Evolutionary conservation across 768 basidiomycete genomes (phyloP).

Genomic region (Saitozyma sp.): DNA sequence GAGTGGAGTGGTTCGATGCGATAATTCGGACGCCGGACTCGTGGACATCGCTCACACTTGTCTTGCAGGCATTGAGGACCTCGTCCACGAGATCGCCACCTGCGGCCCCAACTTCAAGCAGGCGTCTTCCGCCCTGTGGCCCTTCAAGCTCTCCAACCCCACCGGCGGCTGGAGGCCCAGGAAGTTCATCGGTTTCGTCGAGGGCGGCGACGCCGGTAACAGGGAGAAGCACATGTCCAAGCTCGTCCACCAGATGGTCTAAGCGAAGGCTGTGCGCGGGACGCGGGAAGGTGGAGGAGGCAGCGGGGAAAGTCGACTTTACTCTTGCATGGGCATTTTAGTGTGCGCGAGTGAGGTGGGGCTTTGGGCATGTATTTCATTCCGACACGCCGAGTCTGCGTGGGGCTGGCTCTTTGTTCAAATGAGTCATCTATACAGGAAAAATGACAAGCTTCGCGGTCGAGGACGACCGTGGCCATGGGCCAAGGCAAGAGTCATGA

Average conservation of each 20-base stretch:
- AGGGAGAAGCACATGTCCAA: slow-evolving; percentile 96
- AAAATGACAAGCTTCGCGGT: no score
- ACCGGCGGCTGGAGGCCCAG: slow-evolving; percentile 96
- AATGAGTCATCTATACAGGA: no score
- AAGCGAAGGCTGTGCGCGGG: slow-evolving; percentile 15
- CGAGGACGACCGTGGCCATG: no score
- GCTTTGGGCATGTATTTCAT: no score
- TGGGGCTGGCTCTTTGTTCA: no score
- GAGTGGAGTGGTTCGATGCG: slow-evolving; percentile 9
- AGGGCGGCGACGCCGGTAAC: slow-evolving; percentile 97
- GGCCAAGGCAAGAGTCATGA: no score
- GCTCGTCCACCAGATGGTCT: slow-evolving; percentile 69
- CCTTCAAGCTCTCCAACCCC: slow-evolving; percentile 99
- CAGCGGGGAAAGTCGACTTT: no score
- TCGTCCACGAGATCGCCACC: slow-evolving; percentile 94
- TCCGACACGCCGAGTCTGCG: no score
- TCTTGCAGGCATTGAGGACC: slow-evolving; percentile 71
- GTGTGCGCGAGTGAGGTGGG: no score
- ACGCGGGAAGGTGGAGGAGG: no score
- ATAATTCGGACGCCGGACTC: neutral
- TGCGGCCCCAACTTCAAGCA: slow-evolving; percentile 99
- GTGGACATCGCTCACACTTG: neutral
- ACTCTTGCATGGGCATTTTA: no score
- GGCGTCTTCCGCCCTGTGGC: slow-evolving; percentile 87
- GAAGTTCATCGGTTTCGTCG: slow-evolving; percentile 84